Evolutionary conservation across 345 rosid genomes (phyloP).

Genomic region (Gossypium anomalum): DNA sequence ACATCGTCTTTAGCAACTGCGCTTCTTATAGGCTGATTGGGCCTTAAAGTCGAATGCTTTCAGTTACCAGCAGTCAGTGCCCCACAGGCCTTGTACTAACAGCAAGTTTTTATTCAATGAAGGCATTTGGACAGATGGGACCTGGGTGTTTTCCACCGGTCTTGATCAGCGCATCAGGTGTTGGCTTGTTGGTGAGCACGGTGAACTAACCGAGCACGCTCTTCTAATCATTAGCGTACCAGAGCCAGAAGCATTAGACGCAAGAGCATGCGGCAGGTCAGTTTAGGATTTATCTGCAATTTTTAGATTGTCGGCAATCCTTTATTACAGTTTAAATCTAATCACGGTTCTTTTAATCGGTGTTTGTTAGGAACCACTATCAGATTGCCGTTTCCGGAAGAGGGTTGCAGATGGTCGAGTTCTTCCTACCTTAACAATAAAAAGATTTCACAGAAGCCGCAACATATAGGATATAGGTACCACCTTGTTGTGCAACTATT

Average conservation of each 20-base stretch:
- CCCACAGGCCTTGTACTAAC: constrained; percentile 7
- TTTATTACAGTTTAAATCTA: neutral
- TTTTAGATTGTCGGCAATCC: neutral
- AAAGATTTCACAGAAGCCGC: constrained; percentile 6
- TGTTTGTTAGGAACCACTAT: constrained; percentile 49
- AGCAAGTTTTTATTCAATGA: constrained; percentile 21
- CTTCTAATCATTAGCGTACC: constrained; percentile 66
- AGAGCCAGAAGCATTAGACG: constrained; percentile 89
- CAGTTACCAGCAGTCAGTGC: neutral
- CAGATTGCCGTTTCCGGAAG: constrained; percentile 87
- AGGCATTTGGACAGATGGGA: constrained; percentile 90
- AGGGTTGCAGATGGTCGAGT: constrained; percentile 84
- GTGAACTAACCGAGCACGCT: constrained; percentile 19
- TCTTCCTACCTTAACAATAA: constrained; percentile 23
- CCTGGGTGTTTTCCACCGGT: constrained; percentile 92
- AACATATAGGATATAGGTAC: neutral
- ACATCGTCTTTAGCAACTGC: neutral
- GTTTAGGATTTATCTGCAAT: constrained; percentile 14
- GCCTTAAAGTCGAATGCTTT: neutral
- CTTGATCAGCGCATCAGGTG: constrained; percentile 95
- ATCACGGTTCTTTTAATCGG: neutral
- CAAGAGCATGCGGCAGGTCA: constrained; percentile 62
- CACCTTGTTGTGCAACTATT: constrained; percentile 12
- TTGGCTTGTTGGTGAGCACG: constrained; percentile 50
- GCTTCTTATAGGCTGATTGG: neutral